These are phyloP conservation scores for Barnettozyma hawaiiensis DNA, from an alignment of 1,139 yeast genomes.

Conservation along the genomic window DNA sequence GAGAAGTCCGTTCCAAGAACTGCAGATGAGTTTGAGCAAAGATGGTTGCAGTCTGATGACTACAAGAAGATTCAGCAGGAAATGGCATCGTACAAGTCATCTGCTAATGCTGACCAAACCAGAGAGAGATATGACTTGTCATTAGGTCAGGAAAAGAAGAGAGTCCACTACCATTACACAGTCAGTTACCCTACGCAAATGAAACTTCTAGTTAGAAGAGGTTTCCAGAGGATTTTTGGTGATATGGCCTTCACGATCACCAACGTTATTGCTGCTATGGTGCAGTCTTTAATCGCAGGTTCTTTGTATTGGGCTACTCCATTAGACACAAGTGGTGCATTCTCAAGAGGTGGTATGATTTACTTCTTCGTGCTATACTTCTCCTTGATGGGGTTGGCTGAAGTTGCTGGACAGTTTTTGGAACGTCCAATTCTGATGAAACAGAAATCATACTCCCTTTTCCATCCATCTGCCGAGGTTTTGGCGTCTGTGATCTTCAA, in stretches of 20 bases:
- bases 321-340: constrained; percentile 41
- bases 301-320: constrained; percentile 35
- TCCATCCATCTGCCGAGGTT: constrained; percentile 57
- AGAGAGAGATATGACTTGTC: constrained; percentile 34
- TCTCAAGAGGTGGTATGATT: constrained; percentile 53
- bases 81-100: constrained; percentile 40
- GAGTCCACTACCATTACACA: constrained; percentile 40
- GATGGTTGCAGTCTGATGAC: constrained; percentile 60
- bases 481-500: constrained; percentile 41
- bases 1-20: constrained; percentile 64
- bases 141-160: constrained; percentile 37
- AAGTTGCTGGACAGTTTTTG: constrained; percentile 42
- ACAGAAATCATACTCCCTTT: constrained; percentile 50
- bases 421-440: constrained; percentile 50
- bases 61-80: constrained; percentile 38
- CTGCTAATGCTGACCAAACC: constrained; percentile 35
- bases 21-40: constrained; percentile 58
- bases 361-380: constrained; percentile 50
- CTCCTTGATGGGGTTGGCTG: constrained; percentile 51
- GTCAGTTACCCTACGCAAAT: constrained; percentile 43
- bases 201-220: constrained; percentile 41
- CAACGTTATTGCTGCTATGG: constrained; percentile 40
- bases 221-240: constrained; percentile 46
- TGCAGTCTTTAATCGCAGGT: constrained; percentile 49
- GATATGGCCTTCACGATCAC: constrained; percentile 46